Conservation (phyloP, 164 flowering plant genomes). For the Hamamelis virginiana region DNA sequence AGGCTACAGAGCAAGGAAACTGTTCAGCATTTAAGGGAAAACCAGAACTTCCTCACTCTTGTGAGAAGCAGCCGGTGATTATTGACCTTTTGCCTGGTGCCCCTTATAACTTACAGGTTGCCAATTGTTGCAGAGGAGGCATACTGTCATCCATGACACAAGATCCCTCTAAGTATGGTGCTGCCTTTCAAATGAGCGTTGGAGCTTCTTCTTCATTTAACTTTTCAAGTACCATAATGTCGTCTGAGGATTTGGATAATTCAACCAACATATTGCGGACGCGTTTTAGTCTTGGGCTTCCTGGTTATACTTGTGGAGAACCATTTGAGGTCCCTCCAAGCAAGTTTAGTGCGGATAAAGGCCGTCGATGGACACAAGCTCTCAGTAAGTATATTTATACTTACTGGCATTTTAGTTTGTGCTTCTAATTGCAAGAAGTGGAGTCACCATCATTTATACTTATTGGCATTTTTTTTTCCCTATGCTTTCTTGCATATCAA, state of each 20-base stretch:
- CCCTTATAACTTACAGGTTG: slow-evolving; percentile 39
- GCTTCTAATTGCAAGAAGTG: no score
- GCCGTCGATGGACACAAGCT: slow-evolving; percentile 64
- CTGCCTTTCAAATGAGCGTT: slow-evolving; percentile 49
- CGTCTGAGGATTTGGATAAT: no score
- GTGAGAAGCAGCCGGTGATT: no score
- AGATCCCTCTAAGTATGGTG: slow-evolving; percentile 33
- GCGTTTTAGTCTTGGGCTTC: slow-evolving; percentile 55
- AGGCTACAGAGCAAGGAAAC: no score
- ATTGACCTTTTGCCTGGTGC: slow-evolving; percentile 46
- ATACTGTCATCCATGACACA: slow-evolving; percentile 55
- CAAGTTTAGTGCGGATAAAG: slow-evolving; percentile 32
- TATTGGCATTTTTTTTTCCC: no score
- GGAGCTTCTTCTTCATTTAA: no score
- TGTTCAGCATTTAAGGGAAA: background rate
- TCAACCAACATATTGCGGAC: slow-evolving; percentile 40
- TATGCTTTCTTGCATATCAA: no score
- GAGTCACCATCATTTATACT: no score
- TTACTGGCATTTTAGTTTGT: background rate
- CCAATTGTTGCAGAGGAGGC: slow-evolving; percentile 75
- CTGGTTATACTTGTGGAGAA: slow-evolving; percentile 66
- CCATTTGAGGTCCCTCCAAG: slow-evolving; percentile 45
- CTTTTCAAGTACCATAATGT: no score
- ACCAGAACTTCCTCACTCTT: no score
- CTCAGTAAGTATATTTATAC: slow-evolving; percentile 38